These are phyloP conservation scores for Catharanthus roseus DNA, from an alignment of 257 asterid genomes.

Conservation along the genomic window DNA sequence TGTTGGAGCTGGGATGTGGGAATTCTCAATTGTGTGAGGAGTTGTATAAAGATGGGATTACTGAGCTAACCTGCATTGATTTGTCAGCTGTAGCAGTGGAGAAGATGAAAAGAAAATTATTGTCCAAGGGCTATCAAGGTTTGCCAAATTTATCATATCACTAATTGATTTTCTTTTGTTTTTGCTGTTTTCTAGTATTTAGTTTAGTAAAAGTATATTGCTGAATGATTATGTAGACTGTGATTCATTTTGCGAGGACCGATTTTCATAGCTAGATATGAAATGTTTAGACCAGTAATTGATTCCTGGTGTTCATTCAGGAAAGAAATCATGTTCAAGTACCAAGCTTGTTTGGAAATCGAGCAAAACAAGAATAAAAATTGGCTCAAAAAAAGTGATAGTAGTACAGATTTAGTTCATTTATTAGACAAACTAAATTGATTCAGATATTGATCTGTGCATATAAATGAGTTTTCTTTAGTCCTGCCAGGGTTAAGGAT, in stretches of 20 bases:
- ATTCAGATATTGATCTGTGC: neutral
- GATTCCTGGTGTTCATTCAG: neutral
- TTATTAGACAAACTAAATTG: neutral
- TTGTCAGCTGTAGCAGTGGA: constrained; percentile 83
- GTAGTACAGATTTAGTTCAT: neutral
- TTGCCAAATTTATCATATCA: neutral
- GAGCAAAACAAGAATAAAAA: neutral
- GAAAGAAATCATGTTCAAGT: neutral
- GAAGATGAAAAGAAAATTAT: constrained; percentile 70
- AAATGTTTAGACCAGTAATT: neutral
- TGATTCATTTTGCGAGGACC: neutral
- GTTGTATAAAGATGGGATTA: constrained; percentile 66
- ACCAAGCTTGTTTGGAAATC: neutral
- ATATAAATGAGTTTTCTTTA: neutral
- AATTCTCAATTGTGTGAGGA: constrained; percentile 85
- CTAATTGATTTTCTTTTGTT: neutral
- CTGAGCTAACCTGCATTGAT: constrained; percentile 85
- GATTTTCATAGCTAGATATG: neutral
- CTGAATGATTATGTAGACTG: neutral
- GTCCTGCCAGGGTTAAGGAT: neutral
- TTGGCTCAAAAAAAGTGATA: neutral
- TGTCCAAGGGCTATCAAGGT: constrained; percentile 72
- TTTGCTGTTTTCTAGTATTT: neutral
- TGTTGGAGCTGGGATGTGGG: constrained; percentile 95
- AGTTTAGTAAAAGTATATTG: neutral